Evolutionary conservation across 2,329 filamentous ascomycete genomes (phyloP).

Genomic region (Shiraia bambusicola): DNA sequence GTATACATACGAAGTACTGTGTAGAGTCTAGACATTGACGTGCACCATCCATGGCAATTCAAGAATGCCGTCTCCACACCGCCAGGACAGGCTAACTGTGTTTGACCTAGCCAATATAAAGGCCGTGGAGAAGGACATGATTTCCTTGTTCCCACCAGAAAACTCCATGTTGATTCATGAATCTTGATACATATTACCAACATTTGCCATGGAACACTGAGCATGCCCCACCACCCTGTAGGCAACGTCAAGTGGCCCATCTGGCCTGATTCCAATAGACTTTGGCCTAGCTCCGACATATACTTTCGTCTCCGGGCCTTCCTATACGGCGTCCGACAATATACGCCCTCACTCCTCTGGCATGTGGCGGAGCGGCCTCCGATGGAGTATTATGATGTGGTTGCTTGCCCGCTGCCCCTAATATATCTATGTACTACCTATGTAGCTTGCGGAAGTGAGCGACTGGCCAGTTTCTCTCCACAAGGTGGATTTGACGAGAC

Average conservation of each 20-base stretch:
- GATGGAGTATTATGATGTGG: background rate
- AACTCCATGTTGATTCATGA: too few species aligned
- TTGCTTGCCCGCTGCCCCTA: background rate
- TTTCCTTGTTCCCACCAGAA: too few species aligned
- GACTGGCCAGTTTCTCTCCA: background rate
- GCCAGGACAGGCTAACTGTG: too few species aligned
- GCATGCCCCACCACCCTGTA: background rate
- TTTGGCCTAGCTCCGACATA: background rate
- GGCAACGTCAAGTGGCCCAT: background rate
- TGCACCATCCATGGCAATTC: too few species aligned
- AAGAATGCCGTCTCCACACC: too few species aligned
- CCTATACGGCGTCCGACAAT: conserved; percentile 1
- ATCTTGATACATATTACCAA: too few species aligned
- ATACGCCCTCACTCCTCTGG: background rate
- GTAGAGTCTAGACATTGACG: too few species aligned
- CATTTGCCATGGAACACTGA: too few species aligned
- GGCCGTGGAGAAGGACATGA: too few species aligned
- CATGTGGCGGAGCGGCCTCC: background rate
- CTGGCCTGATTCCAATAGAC: background rate
- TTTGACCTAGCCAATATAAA: too few species aligned
- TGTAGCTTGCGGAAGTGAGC: background rate
- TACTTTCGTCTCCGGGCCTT: background rate
- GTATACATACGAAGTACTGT: too few species aligned
- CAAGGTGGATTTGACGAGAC: background rate
- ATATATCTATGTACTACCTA: background rate